Conservation (phyloP, 305 asterid genomes). For the Galium porrigens region DNA sequence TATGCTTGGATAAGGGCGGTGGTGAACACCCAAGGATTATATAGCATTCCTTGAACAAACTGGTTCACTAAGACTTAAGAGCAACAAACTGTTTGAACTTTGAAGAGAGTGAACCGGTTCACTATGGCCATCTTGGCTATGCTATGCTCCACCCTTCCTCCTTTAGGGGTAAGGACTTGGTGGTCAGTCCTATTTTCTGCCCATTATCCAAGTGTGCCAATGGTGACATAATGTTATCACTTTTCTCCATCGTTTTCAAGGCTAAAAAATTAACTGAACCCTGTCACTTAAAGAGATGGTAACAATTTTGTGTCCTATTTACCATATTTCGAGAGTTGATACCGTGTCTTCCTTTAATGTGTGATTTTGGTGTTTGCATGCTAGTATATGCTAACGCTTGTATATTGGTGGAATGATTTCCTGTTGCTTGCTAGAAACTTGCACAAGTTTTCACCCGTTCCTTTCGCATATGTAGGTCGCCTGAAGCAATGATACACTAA, state of each 20-base stretch:
- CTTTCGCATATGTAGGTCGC: constrained; percentile 8
- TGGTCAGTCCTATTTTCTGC: constrained; percentile 19
- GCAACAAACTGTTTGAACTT: constrained; percentile 20
- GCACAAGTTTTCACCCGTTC: not conserved
- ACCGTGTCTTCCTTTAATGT: not conserved
- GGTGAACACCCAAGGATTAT: constrained; percentile 24
- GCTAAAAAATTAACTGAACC: not conserved
- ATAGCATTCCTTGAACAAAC: constrained; percentile 17
- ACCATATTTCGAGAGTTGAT: not conserved
- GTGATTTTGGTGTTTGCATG: not conserved
- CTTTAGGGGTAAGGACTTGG: constrained; percentile 34
- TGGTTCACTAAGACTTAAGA: constrained; percentile 15
- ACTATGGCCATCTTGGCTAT: constrained; percentile 23
- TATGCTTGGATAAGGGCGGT: constrained; percentile 32
- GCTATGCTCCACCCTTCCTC: constrained; percentile 22
- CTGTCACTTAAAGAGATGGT: not conserved
- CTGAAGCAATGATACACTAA: not conserved
- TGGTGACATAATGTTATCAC: constrained; percentile 1
- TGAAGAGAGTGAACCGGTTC: constrained; percentile 26
- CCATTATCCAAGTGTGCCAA: constrained; percentile 20
- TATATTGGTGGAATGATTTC: not conserved
- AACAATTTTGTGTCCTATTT: not conserved
- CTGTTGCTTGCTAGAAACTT: not conserved
- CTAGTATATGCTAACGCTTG: not conserved
- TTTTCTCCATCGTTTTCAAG: constrained; percentile 5